Evolutionary conservation across 2,329 filamentous ascomycete species (phyloP).

Genomic region (Botrytis elliptica): DNA sequence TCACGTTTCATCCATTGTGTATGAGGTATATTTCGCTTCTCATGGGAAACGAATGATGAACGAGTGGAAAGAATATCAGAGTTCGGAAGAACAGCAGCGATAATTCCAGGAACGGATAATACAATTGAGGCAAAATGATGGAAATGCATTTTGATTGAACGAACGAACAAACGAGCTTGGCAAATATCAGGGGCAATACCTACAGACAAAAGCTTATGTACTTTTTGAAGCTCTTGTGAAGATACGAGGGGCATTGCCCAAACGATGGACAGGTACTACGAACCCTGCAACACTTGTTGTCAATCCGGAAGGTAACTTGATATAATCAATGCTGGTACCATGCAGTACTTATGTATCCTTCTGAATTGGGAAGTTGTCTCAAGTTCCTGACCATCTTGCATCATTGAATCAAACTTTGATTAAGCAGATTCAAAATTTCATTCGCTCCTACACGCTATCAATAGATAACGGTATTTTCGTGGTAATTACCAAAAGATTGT

Average conservation of each 20-base stretch:
- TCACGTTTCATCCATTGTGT: conserved; percentile 27
- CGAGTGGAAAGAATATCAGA: neutral
- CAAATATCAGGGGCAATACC: neutral
- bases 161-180: conserved; percentile 11
- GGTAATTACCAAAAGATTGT: neutral
- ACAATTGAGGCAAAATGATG: conserved; percentile 6
- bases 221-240: conserved; percentile 9
- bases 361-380: conserved; percentile 10
- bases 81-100: conserved; percentile 11
- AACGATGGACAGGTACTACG: conserved; percentile 2
- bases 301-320: conserved; percentile 17
- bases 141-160: conserved; percentile 19
- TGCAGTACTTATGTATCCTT: conserved; percentile 15
- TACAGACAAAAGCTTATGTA: neutral
- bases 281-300: conserved; percentile 20
- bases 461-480: conserved; percentile 1
- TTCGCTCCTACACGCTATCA: neutral
- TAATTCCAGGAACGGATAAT: neutral
- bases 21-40: conserved; percentile 23
- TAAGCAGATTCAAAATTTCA: neutral
- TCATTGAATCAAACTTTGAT: neutral
- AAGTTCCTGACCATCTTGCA: conserved; percentile 10
- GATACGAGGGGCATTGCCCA: neutral
- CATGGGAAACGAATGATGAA: conserved; percentile 24
- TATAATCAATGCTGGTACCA: neutral